Conservation (phyloP, 371 early-diverging fungal genomes). For the Chytridium lagenaria region DNA sequence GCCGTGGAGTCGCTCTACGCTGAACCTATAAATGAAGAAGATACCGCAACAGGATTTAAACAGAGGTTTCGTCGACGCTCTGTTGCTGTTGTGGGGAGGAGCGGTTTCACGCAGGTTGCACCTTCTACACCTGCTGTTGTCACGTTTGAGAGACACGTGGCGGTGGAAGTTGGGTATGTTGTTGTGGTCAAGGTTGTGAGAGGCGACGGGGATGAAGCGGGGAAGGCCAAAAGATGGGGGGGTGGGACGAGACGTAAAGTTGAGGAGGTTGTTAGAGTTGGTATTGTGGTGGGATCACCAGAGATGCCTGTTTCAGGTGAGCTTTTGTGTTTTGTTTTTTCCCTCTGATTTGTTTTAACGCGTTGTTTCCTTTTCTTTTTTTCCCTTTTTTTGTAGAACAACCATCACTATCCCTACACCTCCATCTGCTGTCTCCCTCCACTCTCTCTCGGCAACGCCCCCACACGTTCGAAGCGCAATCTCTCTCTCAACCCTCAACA, state of each 20-base stretch:
- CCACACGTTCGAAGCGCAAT: not conserved
- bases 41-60: too few relatives aligned
- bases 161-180: slow-evolving; percentile 1
- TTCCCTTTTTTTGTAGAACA: not conserved
- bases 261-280: not conserved
- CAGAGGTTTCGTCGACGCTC: slow-evolving; percentile 8
- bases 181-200: not conserved
- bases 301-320: not conserved
- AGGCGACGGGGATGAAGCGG: not conserved
- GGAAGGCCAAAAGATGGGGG: not conserved
- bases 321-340: not conserved
- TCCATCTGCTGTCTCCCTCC: not conserved
- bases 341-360: not conserved
- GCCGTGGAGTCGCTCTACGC: too few relatives aligned
- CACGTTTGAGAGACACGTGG: not conserved
- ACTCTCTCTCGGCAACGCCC: not conserved
- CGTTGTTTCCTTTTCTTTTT: slow-evolving; percentile 5
- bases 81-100: not conserved
- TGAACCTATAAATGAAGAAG: too few relatives aligned
- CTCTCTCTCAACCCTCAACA: not conserved
- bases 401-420: not conserved
- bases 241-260: not conserved
- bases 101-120: not conserved
- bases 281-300: not conserved
- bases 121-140: slow-evolving; percentile 10